Conservation (phyloP, 192 early-diverging fungal genomes). For the Dissophora globulifera region DNA sequence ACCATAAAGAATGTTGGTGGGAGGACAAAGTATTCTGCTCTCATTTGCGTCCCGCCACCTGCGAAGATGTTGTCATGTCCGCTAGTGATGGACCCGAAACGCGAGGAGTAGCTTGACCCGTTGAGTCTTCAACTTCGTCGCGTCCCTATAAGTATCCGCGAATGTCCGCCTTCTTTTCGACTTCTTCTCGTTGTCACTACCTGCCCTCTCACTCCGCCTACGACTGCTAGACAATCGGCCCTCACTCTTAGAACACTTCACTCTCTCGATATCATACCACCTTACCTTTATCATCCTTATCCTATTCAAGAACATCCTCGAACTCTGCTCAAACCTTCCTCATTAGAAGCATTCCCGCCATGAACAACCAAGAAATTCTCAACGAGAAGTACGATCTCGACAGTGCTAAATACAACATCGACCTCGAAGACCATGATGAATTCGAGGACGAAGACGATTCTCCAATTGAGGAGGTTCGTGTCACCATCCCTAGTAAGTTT, state of each 20-base stretch:
- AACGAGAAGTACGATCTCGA: constrained; percentile 2
- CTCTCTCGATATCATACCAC: neutral
- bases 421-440: constrained; percentile 14
- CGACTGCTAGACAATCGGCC: neutral
- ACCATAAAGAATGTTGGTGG: too few species aligned
- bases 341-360: neutral
- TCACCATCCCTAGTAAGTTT: constrained; percentile 49
- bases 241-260: neutral
- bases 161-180: neutral
- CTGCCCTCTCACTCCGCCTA: neutral
- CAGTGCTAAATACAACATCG: too few species aligned
- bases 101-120: too few species aligned
- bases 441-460: constrained; percentile 43
- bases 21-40: too few species aligned
- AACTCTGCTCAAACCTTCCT: too few species aligned
- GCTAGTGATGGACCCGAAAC: too few species aligned
- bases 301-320: neutral
- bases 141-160: neutral
- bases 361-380: neutral
- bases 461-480: constrained; percentile 57
- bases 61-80: too few species aligned
- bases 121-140: neutral
- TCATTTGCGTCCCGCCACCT: too few species aligned
- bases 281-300: neutral
- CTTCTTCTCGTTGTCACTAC: neutral